Percentiles rank a stretch among this genome's conserved stretches.
Evolutionary conservation across 2,329 filamentous ascomycete genomes (phyloP).

Genomic region (Aspergillus terreus): DNA sequence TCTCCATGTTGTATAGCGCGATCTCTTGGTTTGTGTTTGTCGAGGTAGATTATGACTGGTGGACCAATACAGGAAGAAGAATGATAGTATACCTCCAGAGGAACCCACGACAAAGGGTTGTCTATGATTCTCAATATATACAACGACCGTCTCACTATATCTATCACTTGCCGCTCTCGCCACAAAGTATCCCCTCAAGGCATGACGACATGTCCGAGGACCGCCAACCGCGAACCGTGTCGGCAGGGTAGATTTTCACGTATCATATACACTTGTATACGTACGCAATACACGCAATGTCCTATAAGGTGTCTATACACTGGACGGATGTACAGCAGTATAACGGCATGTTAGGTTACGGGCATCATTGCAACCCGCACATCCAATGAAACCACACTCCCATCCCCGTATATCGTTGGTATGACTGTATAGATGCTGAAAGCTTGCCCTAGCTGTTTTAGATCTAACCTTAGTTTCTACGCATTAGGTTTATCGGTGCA

Average conservation of each 20-base stretch:
- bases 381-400: not conserved
- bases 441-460: not conserved
- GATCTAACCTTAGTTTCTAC: not conserved
- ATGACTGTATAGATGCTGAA: not conserved
- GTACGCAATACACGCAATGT: too few relatives aligned
- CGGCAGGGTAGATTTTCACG: not conserved
- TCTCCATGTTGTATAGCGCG: not conserved
- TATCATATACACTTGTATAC: too few relatives aligned
- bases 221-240: slow-evolving; percentile 3
- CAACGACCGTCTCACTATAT: not conserved
- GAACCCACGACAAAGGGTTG: not conserved
- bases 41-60: not conserved
- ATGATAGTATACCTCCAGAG: not conserved
- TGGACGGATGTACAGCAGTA: not conserved
- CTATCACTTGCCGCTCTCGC: not conserved
- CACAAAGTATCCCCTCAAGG: not conserved
- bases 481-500: not conserved
- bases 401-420: not conserved
- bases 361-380: not conserved
- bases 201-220: not conserved
- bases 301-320: not conserved
- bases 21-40: not conserved
- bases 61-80: not conserved
- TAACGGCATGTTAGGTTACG: not conserved
- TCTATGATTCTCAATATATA: not conserved